Conservation (phyloP, 371 early-diverging fungal species). For the Sporodiniella umbellata region DNA sequence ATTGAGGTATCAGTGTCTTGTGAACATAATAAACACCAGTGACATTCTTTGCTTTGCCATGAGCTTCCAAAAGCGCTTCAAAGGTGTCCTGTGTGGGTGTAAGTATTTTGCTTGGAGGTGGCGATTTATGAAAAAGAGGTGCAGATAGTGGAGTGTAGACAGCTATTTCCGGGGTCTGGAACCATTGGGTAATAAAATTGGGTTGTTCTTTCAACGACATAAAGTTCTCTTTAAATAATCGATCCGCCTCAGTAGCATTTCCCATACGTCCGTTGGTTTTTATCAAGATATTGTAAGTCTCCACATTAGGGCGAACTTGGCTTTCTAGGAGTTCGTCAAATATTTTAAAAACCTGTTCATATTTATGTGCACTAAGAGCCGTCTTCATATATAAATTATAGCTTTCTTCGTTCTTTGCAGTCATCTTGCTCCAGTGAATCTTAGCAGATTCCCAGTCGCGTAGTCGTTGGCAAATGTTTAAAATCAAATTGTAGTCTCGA, state of each 20-base stretch:
- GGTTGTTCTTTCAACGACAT: not conserved
- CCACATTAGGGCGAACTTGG: slow-evolving; percentile 24
- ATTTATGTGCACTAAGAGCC: slow-evolving; percentile 24
- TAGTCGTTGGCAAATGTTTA: slow-evolving; percentile 37
- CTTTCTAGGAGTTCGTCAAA: slow-evolving; percentile 17
- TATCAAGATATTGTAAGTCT: slow-evolving; percentile 37
- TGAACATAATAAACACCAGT: slow-evolving; percentile 28
- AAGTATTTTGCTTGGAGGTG: slow-evolving; percentile 2
- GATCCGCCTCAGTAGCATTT: slow-evolving; percentile 27
- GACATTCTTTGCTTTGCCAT: slow-evolving; percentile 34
- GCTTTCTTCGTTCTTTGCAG: slow-evolving; percentile 12
- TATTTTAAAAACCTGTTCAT: slow-evolving; percentile 27
- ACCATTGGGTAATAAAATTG: slow-evolving; percentile 6
- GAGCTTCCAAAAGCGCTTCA: slow-evolving; percentile 36
- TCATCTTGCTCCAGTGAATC: slow-evolving; percentile 23
- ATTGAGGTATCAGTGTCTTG: slow-evolving; percentile 33
- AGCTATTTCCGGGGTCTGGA: slow-evolving; percentile 1
- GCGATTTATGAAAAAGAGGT: slow-evolving; percentile 11
- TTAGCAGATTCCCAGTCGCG: slow-evolving; percentile 28
- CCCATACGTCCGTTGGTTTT: slow-evolving; percentile 38
- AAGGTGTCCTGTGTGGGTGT: slow-evolving; percentile 32
- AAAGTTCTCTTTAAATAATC: slow-evolving; percentile 25
- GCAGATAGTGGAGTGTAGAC: slow-evolving; percentile 3
- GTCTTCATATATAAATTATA: slow-evolving; percentile 43
- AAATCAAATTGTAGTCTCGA: slow-evolving; percentile 45